phyloP scores from a whole-genome alignment of 2,329 filamentous ascomycete genomes.

The Paecilomyces variotii region DNA sequence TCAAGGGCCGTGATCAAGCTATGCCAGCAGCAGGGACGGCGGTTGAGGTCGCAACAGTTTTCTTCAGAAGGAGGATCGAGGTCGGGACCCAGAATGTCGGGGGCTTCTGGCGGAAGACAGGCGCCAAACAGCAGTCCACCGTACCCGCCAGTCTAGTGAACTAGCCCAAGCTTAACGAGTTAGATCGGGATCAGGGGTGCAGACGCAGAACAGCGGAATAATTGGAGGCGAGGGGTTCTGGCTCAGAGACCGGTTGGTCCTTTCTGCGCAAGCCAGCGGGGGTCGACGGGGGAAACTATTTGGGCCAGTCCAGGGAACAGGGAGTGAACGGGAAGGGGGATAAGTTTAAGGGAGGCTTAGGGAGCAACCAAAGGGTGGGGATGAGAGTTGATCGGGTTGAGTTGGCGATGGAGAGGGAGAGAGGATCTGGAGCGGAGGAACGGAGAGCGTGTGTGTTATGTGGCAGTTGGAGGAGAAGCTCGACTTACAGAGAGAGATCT shows the following conservation, averaged over 20 bases:
- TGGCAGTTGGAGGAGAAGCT: background rate
- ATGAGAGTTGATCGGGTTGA: background rate
- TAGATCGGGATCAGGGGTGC: conserved; percentile 9
- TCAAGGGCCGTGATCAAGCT: conserved; percentile 13
- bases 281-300: background rate
- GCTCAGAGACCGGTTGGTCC: background rate
- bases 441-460: background rate
- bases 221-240: conserved; percentile 7
- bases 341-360: background rate
- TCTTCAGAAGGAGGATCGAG: conserved; percentile 18
- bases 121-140: conserved; percentile 18
- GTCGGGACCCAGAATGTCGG: conserved; percentile 19
- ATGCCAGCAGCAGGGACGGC: conserved; percentile 14
- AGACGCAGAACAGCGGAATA: conserved; percentile 11
- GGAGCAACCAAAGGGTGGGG: background rate
- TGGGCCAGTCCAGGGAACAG: background rate
- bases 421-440: background rate
- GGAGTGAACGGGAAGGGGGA: background rate
- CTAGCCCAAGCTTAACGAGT: conserved; percentile 21
- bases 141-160: conserved; percentile 19
- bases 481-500: background rate
- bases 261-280: background rate
- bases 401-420: background rate
- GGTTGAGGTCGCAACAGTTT: conserved; percentile 18
- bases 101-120: conserved; percentile 14